Evolutionary conservation across 2,329 filamentous ascomycete genomes (phyloP), one percentile per base, ranked within the genome.

Genomic region (Hymenoscyphus albidus): DNA sequence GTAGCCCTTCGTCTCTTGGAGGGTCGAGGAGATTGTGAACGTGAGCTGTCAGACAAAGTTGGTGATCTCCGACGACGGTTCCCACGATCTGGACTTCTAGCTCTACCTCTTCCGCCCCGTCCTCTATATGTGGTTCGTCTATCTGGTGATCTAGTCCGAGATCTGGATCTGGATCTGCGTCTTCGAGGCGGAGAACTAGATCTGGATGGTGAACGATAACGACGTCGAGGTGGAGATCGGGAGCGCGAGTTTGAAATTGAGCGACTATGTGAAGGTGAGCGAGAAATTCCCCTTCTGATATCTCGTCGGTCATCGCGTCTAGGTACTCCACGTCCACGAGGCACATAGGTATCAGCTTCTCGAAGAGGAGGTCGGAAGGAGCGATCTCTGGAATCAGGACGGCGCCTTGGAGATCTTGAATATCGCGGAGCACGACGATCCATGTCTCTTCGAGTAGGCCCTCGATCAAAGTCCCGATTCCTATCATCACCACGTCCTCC

Each of bases 381-480:
- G 57, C 76, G 74, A 27, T 75, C 74, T 62, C 76, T 74, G 1
- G 77, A 76, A 62, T 76, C 75, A 63, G 75, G 75, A 62, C 78
- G 74, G 39, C 76, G 75, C 44, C 64, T 69, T 7, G 77, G 76
- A 2, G 81, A 81, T 63, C 79, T 77, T 13, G 78, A 78, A 31
- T 73, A 75, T 42, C 79, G 77, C 54, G 79, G 79, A 27, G 79
- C 79, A 58, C 82, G 80, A 66, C 79, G 73, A 62, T 78, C 76
- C 65, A 78, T 77, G 84, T 68, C 71, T 65, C 73, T 70, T 5
- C 69, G 66, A 59, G 61, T 67, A 58, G 61, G 67, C 22, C 68
- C 63, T 38, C 70, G 67, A 59, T 80, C 81, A 67, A 83, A 79
- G 66, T 85, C 81, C 64, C 71, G 69, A 85, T 70, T 65, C 61